Conservation (phyloP, 495 filamentous ascomycete genomes). For the Neurospora sp. region DNA sequence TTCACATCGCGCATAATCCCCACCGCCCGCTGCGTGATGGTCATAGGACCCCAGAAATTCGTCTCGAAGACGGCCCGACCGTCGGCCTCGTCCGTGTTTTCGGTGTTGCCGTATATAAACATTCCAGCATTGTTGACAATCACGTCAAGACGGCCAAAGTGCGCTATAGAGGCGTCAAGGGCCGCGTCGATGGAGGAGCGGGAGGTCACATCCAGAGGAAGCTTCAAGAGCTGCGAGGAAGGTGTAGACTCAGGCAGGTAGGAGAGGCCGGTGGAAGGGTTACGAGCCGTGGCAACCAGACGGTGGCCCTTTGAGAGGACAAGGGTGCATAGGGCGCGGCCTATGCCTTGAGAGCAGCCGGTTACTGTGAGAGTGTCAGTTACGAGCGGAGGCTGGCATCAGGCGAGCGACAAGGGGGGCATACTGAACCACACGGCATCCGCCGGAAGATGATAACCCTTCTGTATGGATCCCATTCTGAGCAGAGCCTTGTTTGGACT, state of each 20-base stretch:
- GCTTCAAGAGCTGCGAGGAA: slow-evolving; percentile 28
- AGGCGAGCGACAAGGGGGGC: slow-evolving; percentile 1
- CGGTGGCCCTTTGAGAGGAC: slow-evolving; percentile 30
- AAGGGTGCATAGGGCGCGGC: slow-evolving; percentile 31
- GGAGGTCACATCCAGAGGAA: slow-evolving; percentile 37
- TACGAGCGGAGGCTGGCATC: neutral
- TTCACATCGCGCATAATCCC: slow-evolving; percentile 37
- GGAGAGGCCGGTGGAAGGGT: slow-evolving; percentile 22
- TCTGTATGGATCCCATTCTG: slow-evolving; percentile 14
- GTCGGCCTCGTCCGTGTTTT: slow-evolving; percentile 30
- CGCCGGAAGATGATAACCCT: slow-evolving; percentile 33
- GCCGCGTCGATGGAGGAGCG: slow-evolving; percentile 29
- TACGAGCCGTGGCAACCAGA: slow-evolving; percentile 40
- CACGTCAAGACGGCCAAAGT: slow-evolving; percentile 42
- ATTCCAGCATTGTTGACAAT: slow-evolving; percentile 51
- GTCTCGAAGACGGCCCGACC: slow-evolving; percentile 37
- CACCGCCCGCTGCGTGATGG: slow-evolving; percentile 33
- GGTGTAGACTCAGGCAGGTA: slow-evolving; percentile 21
- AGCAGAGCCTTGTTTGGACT: slow-evolving; percentile 13
- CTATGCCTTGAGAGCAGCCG: slow-evolving; percentile 41
- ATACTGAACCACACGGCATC: slow-evolving; percentile 44
- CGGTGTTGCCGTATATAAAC: slow-evolving; percentile 34
- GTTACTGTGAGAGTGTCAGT: slow-evolving; percentile 26
- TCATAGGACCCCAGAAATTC: slow-evolving; percentile 43
- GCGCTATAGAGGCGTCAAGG: slow-evolving; percentile 22